phyloP scores from a whole-genome alignment of 2,329 filamentous ascomycete species.

The Alternaria angustiovoidea region DNA sequence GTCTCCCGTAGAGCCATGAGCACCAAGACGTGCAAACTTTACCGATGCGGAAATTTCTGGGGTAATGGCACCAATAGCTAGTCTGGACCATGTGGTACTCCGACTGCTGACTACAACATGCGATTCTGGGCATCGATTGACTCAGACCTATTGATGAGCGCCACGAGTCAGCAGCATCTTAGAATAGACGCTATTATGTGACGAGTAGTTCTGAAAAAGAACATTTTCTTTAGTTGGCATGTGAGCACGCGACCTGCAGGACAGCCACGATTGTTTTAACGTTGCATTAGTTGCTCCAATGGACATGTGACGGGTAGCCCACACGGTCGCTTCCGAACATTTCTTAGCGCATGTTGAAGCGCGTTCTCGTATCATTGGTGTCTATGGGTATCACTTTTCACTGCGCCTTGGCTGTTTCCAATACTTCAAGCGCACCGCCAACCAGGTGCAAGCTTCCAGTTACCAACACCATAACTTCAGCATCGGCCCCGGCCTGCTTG shows the following conservation, averaged over 20 bases:
- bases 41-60: not conserved
- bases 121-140: not conserved
- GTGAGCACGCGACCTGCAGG: not conserved
- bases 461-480: slow-evolving; percentile 70
- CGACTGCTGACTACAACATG: not conserved
- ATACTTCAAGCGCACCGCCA: slow-evolving; percentile 76
- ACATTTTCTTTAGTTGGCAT: not conserved
- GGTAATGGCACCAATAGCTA: not conserved
- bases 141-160: not conserved
- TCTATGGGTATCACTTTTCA: slow-evolving; percentile 28
- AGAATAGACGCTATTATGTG: not conserved
- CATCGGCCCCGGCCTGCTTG: slow-evolving; percentile 34
- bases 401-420: slow-evolving; percentile 59
- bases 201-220: not conserved
- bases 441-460: slow-evolving; percentile 88
- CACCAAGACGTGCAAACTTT: not conserved
- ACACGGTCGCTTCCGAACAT: not conserved
- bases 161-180: not conserved
- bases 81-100: slow-evolving; percentile 4
- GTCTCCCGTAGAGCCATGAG: slow-evolving; percentile 9
- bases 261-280: not conserved
- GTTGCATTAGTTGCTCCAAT: not conserved
- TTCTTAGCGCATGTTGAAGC: slow-evolving; percentile 32
- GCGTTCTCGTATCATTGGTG: slow-evolving; percentile 3
- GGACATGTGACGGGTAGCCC: not conserved